Evolutionary conservation across 164 flowering plant genomes (phyloP).

Genomic region (Tetrastigma voinierianum): DNA sequence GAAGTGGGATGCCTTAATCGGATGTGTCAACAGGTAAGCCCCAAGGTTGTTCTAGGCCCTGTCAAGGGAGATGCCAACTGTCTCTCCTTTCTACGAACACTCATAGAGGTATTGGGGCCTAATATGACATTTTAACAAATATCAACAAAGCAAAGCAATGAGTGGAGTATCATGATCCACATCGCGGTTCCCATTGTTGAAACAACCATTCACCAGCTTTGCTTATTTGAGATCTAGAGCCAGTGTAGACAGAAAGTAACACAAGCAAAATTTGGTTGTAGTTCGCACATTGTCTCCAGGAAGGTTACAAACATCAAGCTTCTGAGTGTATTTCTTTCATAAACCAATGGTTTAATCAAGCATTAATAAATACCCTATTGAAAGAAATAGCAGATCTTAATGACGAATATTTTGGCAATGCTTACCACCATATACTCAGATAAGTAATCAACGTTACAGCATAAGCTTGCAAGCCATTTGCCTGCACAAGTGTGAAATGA

Average conservation of each 20-base stretch:
- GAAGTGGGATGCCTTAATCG: slow-evolving; percentile 39
- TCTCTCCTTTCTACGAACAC: slow-evolving; percentile 59
- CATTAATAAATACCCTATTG: too few relatives aligned
- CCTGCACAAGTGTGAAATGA: slow-evolving; percentile 46
- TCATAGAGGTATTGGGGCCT: neutral
- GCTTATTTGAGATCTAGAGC: neutral
- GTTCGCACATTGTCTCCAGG: neutral
- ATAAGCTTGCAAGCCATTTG: slow-evolving; percentile 87
- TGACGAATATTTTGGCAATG: neutral
- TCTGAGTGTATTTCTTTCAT: neutral
- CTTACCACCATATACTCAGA: slow-evolving; percentile 91
- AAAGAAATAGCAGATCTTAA: too few relatives aligned
- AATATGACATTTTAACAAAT: neutral
- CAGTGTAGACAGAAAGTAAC: neutral
- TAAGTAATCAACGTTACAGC: slow-evolving; percentile 79
- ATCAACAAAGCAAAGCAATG: neutral
- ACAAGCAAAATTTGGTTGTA: neutral
- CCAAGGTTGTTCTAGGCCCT: slow-evolving; percentile 54
- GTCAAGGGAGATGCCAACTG: slow-evolving; percentile 76
- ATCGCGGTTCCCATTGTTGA: neutral
- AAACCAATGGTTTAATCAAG: too few relatives aligned
- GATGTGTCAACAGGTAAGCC: slow-evolving; percentile 43
- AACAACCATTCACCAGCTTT: neutral
- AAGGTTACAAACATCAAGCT: neutral
- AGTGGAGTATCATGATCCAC: neutral